A percentile compares a stretch with the other conserved stretches of the same genome.
Evolutionary conservation across 345 rosid species (phyloP).

Genomic region (Heritiera littoralis): DNA sequence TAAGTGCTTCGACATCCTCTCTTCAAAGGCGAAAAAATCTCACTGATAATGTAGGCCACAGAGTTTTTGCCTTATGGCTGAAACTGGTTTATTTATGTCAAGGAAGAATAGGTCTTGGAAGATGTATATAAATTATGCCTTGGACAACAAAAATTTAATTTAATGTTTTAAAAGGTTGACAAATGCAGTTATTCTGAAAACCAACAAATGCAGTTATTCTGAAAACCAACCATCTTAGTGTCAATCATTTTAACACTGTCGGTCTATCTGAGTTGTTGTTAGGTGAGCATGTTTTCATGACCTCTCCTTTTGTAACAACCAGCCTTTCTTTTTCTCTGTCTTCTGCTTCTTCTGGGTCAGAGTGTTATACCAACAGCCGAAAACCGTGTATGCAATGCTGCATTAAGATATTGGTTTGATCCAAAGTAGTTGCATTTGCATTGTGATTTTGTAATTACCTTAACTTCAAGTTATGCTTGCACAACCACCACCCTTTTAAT

Average conservation of each 20-base stretch:
- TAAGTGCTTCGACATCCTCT: neutral
- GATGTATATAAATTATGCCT: neutral
- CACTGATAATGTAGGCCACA: neutral
- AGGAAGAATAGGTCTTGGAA: neutral
- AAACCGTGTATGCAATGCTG: neutral
- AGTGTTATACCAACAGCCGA: neutral
- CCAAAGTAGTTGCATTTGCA: neutral
- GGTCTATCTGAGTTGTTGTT: neutral
- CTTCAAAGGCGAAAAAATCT: neutral
- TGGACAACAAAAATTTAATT: neutral
- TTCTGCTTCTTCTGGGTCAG: neutral
- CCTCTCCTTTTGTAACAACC: neutral
- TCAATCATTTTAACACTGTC: neutral
- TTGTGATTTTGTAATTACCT: neutral
- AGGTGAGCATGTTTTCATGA: neutral
- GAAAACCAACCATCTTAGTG: neutral
- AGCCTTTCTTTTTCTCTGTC: neutral
- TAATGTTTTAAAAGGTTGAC: neutral
- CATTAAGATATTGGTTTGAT: conserved; percentile 7
- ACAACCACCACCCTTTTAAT: neutral
- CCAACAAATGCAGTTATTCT: neutral
- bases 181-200: neutral
- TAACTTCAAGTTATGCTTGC: neutral
- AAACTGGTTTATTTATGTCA: neutral
- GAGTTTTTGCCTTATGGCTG: neutral